phyloP scores from a whole-genome alignment of 495 filamentous ascomycete genomes.

The Aspergillus sclerotioniger region DNA sequence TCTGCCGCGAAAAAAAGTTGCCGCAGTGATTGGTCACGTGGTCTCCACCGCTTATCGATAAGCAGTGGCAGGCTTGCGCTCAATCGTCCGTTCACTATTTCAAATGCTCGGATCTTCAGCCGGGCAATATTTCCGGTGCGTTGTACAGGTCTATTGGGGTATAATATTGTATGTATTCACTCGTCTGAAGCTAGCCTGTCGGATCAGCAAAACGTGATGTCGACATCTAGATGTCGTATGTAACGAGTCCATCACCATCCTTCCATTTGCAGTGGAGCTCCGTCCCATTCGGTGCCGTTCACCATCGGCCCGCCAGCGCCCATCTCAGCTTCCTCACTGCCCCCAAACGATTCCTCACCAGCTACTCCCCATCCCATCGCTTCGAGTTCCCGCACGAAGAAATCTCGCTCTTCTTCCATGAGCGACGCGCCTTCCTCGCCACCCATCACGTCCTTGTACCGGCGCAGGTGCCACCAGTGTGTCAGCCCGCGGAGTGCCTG shows the following conservation, averaged over 20 bases:
- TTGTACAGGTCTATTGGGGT: not conserved
- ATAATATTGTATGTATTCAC: not conserved
- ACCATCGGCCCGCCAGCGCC: conserved; percentile 31
- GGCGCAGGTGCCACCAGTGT: conserved; percentile 85
- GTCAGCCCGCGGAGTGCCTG: conserved; percentile 83
- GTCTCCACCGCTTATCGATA: conserved; percentile 34
- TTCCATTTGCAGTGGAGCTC: conserved; percentile 40
- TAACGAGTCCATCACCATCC: conserved; percentile 27
- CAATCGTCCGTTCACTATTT: not conserved
- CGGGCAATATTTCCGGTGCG: not conserved
- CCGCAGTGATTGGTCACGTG: conserved; percentile 32
- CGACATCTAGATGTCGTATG: not conserved
- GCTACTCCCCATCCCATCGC: conserved; percentile 64
- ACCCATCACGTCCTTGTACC: conserved; percentile 80
- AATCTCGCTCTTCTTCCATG: conserved; percentile 78
- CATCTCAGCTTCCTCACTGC: conserved; percentile 47
- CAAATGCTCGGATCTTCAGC: not conserved
- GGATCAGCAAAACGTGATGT: too few species aligned
- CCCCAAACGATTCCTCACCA: conserved; percentile 35
- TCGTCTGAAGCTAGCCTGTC: not conserved
- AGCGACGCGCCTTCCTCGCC: conserved; percentile 54
- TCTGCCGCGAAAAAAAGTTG: conserved; percentile 36
- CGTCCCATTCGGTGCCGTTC: conserved; percentile 51
- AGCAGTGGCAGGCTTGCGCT: not conserved
- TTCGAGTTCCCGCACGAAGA: conserved; percentile 86